phyloP scores from a whole-genome alignment of 768 basidiomycete species.

The Mycena epipterygia region DNA sequence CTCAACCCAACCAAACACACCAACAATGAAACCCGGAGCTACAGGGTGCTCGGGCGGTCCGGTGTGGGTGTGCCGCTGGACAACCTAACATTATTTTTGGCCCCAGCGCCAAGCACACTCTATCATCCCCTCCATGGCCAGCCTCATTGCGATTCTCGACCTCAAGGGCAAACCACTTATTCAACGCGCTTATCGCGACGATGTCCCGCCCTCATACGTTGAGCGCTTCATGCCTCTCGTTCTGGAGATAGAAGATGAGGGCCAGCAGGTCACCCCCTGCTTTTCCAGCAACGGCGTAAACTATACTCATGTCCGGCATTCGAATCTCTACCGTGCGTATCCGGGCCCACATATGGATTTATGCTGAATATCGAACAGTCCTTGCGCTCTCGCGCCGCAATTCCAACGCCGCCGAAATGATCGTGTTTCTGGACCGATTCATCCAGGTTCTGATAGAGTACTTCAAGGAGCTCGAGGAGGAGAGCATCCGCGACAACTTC shows the following conservation, averaged over 20 bases:
- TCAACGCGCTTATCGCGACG: conserved; percentile 96
- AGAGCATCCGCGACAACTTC: conserved; percentile 99
- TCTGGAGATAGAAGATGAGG: conserved; percentile 97
- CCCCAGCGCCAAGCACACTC: too few species aligned
- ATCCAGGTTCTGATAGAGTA: conserved; percentile 95
- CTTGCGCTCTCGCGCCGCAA: conserved; percentile 97
- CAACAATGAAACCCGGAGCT: too few species aligned
- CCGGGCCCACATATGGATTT: too few species aligned
- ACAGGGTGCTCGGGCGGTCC: too few species aligned
- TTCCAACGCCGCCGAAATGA: conserved; percentile 94
- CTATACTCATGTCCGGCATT: conserved; percentile 98
- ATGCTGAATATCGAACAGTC: too few species aligned
- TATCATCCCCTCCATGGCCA: conserved; percentile 58
- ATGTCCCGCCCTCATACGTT: conserved; percentile 89
- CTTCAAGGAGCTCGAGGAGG: conserved; percentile 99
- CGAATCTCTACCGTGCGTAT: conserved; percentile 96
- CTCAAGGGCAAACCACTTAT: conserved; percentile 99
- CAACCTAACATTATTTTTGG: too few species aligned
- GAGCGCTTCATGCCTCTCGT: conserved; percentile 95
- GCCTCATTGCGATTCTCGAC: conserved; percentile 93
- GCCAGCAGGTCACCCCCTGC: conserved; percentile 95
- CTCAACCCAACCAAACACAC: too few species aligned
- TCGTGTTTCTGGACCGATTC: conserved; percentile 95
- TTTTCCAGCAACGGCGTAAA: conserved; percentile 96
- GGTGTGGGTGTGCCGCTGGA: too few species aligned